Evolutionary conservation across 257 asterid species (phyloP), one percentile per base, ranked within the genome.

Genomic region (Ehretia macrophylla): DNA sequence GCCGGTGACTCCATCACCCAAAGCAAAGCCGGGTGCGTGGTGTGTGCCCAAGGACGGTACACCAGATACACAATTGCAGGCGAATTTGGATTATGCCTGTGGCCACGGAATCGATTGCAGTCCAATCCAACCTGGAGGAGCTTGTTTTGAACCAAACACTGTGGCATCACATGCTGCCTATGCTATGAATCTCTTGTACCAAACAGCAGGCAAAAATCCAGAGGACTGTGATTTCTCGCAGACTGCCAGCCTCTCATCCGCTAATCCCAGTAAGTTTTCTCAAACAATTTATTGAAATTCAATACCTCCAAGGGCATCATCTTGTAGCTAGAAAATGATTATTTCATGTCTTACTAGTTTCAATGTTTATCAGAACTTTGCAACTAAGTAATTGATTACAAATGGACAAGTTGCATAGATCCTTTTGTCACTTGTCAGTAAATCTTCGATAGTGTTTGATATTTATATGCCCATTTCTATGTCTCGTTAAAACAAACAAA

Each of bases 171-270:
- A 81, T 32, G 95, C 95, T 11, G 59, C 85, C 9, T 83, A 75
- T 58, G 93, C 90, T 46, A 79, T 86, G 84, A 86, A 83, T 62
- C 82, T 76, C 42, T 64, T 79, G 11, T 72, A 77, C 70, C 85
- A 83, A 66, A 64, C 50, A 4, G 39, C 75, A 0, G 77, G 44
- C 35, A 73, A 60, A 56, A 64, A 70, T 69, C 80, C 83, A 13
- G 58, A 17, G 71, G 51, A 55, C 14, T 83, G 95, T 51, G 84
- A 83, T 68, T 83, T 83, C 75, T 68, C 79, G 10, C 74, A 76
- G 44, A 64, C 81, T 0, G 91, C 85, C 56, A 69, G 68, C 14
- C 68, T 81, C 60, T 69, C 95, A 1, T 71, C 84, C 14, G 49
- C 67, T 0, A 73, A 79, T 69, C 89, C 83, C 11, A 81, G 88